A percentile compares a stretch with the other conserved stretches of the same genome.
Evolutionary conservation across 768 basidiomycete species (phyloP).

Genomic region (Agaricus blazei): DNA sequence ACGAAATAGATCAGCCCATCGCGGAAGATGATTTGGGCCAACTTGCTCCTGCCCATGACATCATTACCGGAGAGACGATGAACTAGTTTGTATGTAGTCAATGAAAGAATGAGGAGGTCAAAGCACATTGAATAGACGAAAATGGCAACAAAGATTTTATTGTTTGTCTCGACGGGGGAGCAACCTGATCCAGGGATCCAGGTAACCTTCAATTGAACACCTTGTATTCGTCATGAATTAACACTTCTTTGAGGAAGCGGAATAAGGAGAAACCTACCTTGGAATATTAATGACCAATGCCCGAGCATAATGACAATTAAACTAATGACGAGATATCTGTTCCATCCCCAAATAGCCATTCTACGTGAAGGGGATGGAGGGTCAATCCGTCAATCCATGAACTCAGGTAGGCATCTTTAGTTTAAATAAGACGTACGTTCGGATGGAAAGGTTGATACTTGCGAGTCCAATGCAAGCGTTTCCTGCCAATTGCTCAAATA

Average conservation of each 20-base stretch:
- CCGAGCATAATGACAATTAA: slow-evolving; percentile 57
- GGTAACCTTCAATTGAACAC: slow-evolving; percentile 50
- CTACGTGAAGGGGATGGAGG: slow-evolving; percentile 7
- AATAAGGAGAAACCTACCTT: slow-evolving; percentile 33
- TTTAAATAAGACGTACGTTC: slow-evolving; percentile 35
- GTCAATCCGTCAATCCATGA: neutral
- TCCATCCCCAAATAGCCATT: slow-evolving; percentile 65
- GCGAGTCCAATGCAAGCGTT: slow-evolving; percentile 51
- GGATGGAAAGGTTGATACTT: slow-evolving; percentile 55
- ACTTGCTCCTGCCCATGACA: slow-evolving; percentile 32
- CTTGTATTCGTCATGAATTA: slow-evolving; percentile 23
- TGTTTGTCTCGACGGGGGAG: slow-evolving; percentile 55
- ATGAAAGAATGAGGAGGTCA: slow-evolving; percentile 53
- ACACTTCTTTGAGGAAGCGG: neutral
- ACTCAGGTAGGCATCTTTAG: slow-evolving; percentile 3
- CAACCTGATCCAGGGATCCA: slow-evolving; percentile 49
- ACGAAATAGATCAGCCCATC: slow-evolving; percentile 75
- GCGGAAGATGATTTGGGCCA: slow-evolving; percentile 60
- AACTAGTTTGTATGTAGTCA: slow-evolving; percentile 58
- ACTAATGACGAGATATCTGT: slow-evolving; percentile 42
- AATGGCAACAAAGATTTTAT: slow-evolving; percentile 57
- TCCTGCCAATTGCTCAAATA: slow-evolving; percentile 52
- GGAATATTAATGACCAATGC: slow-evolving; percentile 67
- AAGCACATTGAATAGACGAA: slow-evolving; percentile 79
- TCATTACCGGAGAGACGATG: slow-evolving; percentile 16